A percentile compares a stretch with the other conserved stretches of the same genome.
phyloP scores from a whole-genome alignment of 768 basidiomycete genomes.

The Guyanaporus albipodus region DNA sequence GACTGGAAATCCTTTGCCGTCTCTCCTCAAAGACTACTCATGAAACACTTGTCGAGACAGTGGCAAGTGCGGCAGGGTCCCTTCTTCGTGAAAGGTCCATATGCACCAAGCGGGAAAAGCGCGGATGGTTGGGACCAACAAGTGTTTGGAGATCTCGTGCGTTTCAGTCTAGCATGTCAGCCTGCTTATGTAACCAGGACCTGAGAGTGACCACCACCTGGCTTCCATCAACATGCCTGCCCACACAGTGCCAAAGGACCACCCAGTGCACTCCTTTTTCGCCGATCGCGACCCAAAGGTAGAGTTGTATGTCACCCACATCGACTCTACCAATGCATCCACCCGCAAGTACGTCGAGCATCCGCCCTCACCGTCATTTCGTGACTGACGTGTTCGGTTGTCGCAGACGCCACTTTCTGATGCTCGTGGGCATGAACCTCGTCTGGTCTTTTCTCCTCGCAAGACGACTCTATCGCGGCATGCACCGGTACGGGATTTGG shows the following conservation, averaged over 20 bases:
- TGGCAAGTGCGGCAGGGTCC: too few relatives aligned
- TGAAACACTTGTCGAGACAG: neutral
- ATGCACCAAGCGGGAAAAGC: too few relatives aligned
- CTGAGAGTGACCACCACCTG: constrained; percentile 3
- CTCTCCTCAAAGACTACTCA: too few relatives aligned
- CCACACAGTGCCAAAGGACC: constrained; percentile 23
- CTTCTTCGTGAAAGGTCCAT: too few relatives aligned
- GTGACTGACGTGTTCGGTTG: constrained; percentile 9
- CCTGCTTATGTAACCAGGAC: constrained; percentile 21
- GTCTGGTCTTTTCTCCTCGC: constrained; percentile 23
- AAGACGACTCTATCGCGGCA: constrained; percentile 20
- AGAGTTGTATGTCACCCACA: constrained; percentile 31
- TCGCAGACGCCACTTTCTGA: constrained; percentile 26
- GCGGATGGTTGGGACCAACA: too few relatives aligned
- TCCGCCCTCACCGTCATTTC: neutral
- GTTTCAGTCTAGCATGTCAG: too few relatives aligned
- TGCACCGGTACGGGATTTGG: constrained; percentile 28
- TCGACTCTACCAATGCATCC: constrained; percentile 18
- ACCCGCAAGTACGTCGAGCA: constrained; percentile 23
- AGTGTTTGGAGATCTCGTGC: too few relatives aligned
- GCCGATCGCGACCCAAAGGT: constrained; percentile 11
- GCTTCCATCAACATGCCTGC: constrained; percentile 21
- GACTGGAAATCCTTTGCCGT: too few relatives aligned
- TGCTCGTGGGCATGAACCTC: constrained; percentile 24
- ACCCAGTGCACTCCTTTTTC: constrained; percentile 24